These are phyloP conservation scores for Crataegus laevigata DNA, from an alignment of 306 rosid genomes.

Conservation along the genomic window DNA sequence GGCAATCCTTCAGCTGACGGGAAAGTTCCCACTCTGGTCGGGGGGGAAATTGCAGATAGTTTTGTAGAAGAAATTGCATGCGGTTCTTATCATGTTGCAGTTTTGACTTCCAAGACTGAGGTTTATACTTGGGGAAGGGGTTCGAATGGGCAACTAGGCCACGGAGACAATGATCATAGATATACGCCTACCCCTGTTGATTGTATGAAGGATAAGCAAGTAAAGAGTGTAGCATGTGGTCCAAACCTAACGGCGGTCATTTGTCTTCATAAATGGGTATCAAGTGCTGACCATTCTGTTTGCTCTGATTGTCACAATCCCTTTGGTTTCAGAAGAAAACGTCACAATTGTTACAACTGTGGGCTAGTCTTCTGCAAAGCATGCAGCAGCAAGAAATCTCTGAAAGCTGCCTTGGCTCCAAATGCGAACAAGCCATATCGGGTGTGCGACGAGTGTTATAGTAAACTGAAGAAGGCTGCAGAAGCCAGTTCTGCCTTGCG, in stretches of 20 bases:
- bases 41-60: constrained; percentile 53
- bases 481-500: constrained; percentile 39
- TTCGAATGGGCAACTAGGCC: constrained; percentile 93
- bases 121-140: constrained; percentile 99
- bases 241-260: constrained; percentile 81
- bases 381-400: constrained; percentile 78
- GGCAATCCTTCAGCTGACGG: constrained; percentile 72
- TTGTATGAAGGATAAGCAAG: constrained; percentile 65
- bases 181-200: constrained; percentile 69
- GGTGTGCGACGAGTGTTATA: constrained; percentile 78
- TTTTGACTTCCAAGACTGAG: constrained; percentile 77
- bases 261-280: constrained; percentile 83
- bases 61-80: constrained; percentile 78
- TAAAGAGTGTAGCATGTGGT: constrained; percentile 73
- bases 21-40: constrained; percentile 52
- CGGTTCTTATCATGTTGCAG: constrained; percentile 89
- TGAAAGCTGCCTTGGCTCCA: constrained; percentile 91
- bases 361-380: constrained; percentile 87
- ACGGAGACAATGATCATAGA: constrained; percentile 71
- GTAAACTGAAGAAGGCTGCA: constrained; percentile 54
- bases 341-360: constrained; percentile 95
- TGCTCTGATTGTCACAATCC: constrained; percentile 74
- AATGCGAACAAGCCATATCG: constrained; percentile 63
- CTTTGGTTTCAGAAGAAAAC: constrained; percentile 86
- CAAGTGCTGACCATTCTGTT: constrained; percentile 69